Evolutionary conservation across 192 early-diverging fungal genomes (phyloP).

Genomic region (Paraglomus brasilianum): DNA sequence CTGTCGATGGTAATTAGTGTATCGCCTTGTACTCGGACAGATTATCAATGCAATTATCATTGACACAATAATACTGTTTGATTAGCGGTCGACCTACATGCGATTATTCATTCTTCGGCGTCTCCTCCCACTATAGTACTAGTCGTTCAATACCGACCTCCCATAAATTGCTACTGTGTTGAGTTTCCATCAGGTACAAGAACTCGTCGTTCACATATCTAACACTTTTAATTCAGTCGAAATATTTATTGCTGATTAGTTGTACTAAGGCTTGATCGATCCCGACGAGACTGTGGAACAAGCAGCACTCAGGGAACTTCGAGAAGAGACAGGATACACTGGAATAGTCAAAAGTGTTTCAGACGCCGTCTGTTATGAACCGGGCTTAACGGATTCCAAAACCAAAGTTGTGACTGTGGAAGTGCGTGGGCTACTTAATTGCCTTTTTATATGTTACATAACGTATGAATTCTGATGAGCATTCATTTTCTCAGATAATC

Average conservation of each 20-base stretch:
- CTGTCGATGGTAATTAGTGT: constrained; percentile 35
- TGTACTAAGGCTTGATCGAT: constrained; percentile 41
- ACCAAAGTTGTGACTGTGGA: constrained; percentile 41
- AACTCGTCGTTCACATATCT: background rate
- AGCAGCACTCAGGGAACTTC: constrained; percentile 47
- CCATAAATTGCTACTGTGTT: constrained; percentile 40
- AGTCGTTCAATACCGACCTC: constrained; percentile 49
- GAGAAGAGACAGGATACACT: constrained; percentile 50
- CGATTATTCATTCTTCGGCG: constrained; percentile 32
- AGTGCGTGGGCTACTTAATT: constrained; percentile 20
- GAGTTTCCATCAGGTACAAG: constrained; percentile 49
- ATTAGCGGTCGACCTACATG: constrained; percentile 49
- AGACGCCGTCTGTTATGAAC: constrained; percentile 47
- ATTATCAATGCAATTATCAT: background rate
- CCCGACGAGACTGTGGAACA: constrained; percentile 34
- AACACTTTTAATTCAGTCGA: background rate
- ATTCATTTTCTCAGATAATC: background rate
- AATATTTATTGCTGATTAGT: background rate
- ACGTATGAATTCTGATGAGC: background rate
- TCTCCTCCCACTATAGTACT: constrained; percentile 37
- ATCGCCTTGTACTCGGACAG: background rate
- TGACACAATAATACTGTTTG: background rate
- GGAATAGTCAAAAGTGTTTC: constrained; percentile 29
- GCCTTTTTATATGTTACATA: background rate
- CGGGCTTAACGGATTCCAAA: constrained; percentile 49